Percentiles rank a stretch among this genome's conserved stretches.
Conservation (phyloP, 495 filamentous ascomycete genomes). For the Lasiosphaeriaceae sp. region DNA sequence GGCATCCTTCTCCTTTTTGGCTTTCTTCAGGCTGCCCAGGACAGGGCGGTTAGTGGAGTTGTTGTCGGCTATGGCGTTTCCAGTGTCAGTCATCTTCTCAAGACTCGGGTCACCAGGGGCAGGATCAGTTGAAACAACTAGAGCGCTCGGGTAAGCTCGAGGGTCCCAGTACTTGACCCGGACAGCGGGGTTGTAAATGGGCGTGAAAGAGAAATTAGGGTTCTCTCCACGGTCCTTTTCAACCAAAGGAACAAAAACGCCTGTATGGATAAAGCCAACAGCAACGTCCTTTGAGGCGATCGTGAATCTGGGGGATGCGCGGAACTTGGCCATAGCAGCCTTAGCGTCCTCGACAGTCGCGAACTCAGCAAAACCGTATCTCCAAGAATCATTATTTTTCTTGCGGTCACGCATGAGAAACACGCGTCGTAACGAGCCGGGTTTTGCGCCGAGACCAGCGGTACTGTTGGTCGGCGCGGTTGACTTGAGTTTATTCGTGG, state of each 20-base stretch:
- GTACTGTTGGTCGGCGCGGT: conserved; percentile 71
- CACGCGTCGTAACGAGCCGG: conserved; percentile 72
- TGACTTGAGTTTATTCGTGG: conserved; percentile 59
- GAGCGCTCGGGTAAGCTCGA: conserved; percentile 67
- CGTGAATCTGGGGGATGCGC: conserved; percentile 76
- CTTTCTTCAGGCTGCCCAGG: conserved; percentile 20
- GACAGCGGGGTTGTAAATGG: conserved; percentile 63
- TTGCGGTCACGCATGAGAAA: conserved; percentile 73
- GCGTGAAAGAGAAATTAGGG: conserved; percentile 65
- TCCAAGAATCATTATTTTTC: conserved; percentile 75
- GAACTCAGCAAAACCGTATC: conserved; percentile 89
- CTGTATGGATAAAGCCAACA: conserved; percentile 77
- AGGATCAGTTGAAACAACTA: conserved; percentile 52
- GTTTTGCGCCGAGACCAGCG: conserved; percentile 65
- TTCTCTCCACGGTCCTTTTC: conserved; percentile 48
- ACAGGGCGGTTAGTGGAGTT: conserved; percentile 30
- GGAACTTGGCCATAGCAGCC: conserved; percentile 70
- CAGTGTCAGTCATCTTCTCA: conserved; percentile 30
- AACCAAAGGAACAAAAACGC: conserved; percentile 78
- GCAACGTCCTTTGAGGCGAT: conserved; percentile 74
- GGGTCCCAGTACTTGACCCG: conserved; percentile 84
- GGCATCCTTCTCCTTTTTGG: conserved; percentile 62
- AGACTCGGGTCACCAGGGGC: conserved; percentile 28
- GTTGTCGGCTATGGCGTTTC: conserved; percentile 21
- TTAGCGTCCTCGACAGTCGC: conserved; percentile 70